A percentile compares a stretch with the other conserved stretches of the same genome.
phyloP scores from a whole-genome alignment of 495 filamentous ascomycete genomes.

The Hypoxylon fuscum region DNA sequence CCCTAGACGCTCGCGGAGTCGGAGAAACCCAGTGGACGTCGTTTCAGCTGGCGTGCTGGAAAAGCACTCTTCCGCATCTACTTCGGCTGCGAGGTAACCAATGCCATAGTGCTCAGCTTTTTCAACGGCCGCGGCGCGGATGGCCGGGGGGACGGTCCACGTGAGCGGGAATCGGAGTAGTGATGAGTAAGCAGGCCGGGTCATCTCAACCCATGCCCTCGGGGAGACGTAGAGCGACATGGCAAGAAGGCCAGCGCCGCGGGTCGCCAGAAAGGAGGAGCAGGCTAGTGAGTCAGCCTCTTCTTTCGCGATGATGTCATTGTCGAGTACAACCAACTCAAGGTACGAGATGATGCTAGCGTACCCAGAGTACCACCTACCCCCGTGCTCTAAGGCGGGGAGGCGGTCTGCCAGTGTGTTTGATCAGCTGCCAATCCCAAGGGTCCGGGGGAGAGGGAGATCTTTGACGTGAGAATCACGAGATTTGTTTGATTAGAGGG shows the following conservation, averaged over 20 bases:
- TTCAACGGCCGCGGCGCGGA: conserved; percentile 70
- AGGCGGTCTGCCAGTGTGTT: conserved; percentile 66
- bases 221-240: conserved; percentile 89
- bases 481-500: conserved; percentile 28
- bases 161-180: conserved; percentile 84
- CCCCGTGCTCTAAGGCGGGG: conserved; percentile 73
- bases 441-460: conserved; percentile 4
- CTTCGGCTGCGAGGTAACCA: conserved; percentile 46
- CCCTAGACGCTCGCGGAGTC: conserved; percentile 39
- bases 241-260: conserved; percentile 73
- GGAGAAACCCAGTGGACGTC: conserved; percentile 41
- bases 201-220: conserved; percentile 78
- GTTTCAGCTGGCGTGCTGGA: conserved; percentile 41
- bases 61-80: conserved; percentile 39
- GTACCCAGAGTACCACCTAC: conserved; percentile 74
- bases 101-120: conserved; percentile 81
- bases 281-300: conserved; percentile 77
- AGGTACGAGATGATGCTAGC: conserved; percentile 78
- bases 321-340: conserved; percentile 66
- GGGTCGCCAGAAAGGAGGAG: conserved; percentile 69
- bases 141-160: conserved; percentile 76
- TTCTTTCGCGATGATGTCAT: conserved; percentile 71
- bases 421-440: conserved; percentile 27
- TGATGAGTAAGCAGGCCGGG: conserved; percentile 76
- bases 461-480: conserved; percentile 31